phyloP scores from a whole-genome alignment of 2,329 filamentous ascomycete species.

The Fusarium poae region DNA sequence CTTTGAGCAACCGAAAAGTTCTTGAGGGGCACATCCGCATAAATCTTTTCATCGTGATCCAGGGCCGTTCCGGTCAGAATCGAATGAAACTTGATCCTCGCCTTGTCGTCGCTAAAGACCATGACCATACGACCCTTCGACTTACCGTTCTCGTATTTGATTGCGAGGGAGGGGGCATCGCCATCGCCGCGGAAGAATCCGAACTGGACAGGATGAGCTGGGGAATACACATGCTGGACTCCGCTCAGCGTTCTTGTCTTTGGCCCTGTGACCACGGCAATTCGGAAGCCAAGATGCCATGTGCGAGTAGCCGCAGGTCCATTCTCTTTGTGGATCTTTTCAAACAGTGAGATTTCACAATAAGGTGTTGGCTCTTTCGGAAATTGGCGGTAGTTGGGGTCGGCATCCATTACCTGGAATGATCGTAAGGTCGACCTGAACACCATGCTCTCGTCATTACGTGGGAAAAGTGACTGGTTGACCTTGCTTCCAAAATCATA shows the following conservation, averaged over 20 bases:
- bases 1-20: constrained; percentile 72
- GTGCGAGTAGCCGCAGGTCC: constrained; percentile 79
- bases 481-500: constrained; percentile 87
- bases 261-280: constrained; percentile 82
- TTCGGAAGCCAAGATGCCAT: constrained; percentile 82
- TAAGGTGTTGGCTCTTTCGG: constrained; percentile 78
- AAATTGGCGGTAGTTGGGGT: constrained; percentile 77
- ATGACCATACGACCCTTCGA: constrained; percentile 79
- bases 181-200: constrained; percentile 80
- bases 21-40: constrained; percentile 75
- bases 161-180: constrained; percentile 75
- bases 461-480: constrained; percentile 76
- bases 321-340: constrained; percentile 74
- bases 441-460: constrained; percentile 76
- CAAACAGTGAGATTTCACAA: constrained; percentile 82
- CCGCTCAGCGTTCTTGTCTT: constrained; percentile 82
- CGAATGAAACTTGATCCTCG: constrained; percentile 78
- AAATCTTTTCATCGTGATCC: constrained; percentile 75
- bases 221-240: constrained; percentile 76
- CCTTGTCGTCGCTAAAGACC: constrained; percentile 79
- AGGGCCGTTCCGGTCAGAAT: constrained; percentile 80
- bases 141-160: constrained; percentile 76
- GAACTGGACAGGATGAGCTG: constrained; percentile 78
- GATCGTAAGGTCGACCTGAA: constrained; percentile 78
- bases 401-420: constrained; percentile 85